A percentile compares a stretch with the other conserved stretches of the same genome.
phyloP scores from a whole-genome alignment of 495 filamentous ascomycete genomes.

The Cercophora newfieldiana region DNA sequence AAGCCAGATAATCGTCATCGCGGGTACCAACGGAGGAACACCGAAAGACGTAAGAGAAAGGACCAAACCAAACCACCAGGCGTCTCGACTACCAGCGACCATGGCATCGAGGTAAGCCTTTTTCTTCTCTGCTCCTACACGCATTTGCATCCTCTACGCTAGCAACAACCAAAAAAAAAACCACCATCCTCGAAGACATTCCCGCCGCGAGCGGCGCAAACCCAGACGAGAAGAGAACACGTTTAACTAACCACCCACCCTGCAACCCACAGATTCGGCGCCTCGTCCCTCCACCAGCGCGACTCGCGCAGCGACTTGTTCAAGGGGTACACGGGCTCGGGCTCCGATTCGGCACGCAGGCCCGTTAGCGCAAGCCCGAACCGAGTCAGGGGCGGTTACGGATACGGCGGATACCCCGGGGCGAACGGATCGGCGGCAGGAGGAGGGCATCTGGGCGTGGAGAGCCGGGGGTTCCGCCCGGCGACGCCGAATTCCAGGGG shows the following conservation, averaged over 20 bases:
- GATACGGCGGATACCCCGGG: conserved; percentile 55
- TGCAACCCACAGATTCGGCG: conserved; percentile 53
- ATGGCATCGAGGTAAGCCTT: conserved; percentile 10
- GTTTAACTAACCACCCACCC: conserved; percentile 6
- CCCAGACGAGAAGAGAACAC: neutral
- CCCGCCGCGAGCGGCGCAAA: neutral
- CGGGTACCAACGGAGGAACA: neutral
- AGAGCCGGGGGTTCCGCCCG: conserved; percentile 42
- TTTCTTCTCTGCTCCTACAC: neutral
- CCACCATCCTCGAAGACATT: neutral
- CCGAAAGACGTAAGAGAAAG: neutral
- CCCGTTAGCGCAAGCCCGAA: conserved; percentile 50
- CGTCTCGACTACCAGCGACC: neutral
- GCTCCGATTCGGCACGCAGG: conserved; percentile 49
- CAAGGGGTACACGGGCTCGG: conserved; percentile 73
- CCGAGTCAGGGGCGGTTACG: conserved; percentile 54
- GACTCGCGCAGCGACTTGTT: conserved; percentile 89
- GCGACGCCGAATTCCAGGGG: conserved; percentile 87
- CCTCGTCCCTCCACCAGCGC: conserved; percentile 71
- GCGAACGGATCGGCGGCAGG: conserved; percentile 3
- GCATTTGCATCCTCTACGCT: neutral
- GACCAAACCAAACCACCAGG: neutral
- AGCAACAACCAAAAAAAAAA: neutral
- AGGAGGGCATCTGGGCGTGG: conserved; percentile 33
- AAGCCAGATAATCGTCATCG: neutral